phyloP scores from a whole-genome alignment of 495 filamentous ascomycete species.

The Penicillium nucicola region DNA sequence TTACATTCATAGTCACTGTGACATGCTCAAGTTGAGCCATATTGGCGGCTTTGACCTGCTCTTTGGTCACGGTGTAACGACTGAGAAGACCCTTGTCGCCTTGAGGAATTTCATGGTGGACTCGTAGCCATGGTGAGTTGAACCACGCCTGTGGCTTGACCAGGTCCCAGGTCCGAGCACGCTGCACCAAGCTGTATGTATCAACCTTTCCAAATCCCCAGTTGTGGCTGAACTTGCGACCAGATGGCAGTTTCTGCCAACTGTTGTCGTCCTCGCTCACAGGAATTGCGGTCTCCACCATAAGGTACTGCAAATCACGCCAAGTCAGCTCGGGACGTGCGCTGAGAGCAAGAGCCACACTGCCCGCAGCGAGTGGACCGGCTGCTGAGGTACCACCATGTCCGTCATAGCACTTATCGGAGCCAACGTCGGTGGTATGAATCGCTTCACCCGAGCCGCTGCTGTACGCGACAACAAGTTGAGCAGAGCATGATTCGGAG shows the following conservation, averaged over 20 bases:
- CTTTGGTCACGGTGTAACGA: slow-evolving; percentile 69
- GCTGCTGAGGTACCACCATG: slow-evolving; percentile 98
- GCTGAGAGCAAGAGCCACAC: slow-evolving; percentile 87
- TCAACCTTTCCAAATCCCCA: slow-evolving; percentile 96
- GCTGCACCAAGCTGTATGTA: slow-evolving; percentile 78
- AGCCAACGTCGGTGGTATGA: slow-evolving; percentile 92
- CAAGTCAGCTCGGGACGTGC: slow-evolving; percentile 84
- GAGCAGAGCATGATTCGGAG: slow-evolving; percentile 92
- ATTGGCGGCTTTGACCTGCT: slow-evolving; percentile 78
- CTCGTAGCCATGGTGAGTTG: slow-evolving; percentile 87
- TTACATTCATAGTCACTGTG: slow-evolving; percentile 94
- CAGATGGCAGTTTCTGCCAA: slow-evolving; percentile 77
- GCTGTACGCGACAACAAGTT: slow-evolving; percentile 93
- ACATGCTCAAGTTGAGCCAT: slow-evolving; percentile 86
- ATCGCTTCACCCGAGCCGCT: slow-evolving; percentile 86
- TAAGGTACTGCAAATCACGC: slow-evolving; percentile 92
- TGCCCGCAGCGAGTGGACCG: slow-evolving; percentile 85
- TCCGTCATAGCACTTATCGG: slow-evolving; percentile 66
- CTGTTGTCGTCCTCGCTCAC: slow-evolving; percentile 70
- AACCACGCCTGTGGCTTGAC: slow-evolving; percentile 99
- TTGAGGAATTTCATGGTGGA: slow-evolving; percentile 82
- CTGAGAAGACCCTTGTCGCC: slow-evolving; percentile 77
- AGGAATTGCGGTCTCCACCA: slow-evolving; percentile 78
- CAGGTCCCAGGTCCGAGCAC: slow-evolving; percentile 76
- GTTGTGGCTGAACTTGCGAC: slow-evolving; percentile 85